Base-by-base conservation (phyloP, 768 basidiomycete species). In the Boletus pseudo-olivaceus region DNA sequence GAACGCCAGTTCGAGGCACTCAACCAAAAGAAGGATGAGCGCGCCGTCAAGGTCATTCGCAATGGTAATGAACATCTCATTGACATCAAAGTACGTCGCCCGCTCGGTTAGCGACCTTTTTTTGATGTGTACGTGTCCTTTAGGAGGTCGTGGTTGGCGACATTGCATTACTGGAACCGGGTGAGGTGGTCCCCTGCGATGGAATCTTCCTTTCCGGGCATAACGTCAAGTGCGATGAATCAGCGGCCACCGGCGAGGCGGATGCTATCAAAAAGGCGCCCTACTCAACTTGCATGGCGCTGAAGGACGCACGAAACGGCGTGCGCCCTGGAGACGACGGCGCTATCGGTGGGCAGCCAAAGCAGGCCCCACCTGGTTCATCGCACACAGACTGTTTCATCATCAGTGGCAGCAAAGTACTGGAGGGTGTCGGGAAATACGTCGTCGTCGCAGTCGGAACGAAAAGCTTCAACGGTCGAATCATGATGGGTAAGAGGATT, bases 1-100 rank as follows among this genome's bases (percentile, higher is more conserved):
- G 97, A 99, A 71, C 85, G 86, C 2, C 97, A 98, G 72, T 99
- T 99, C 77, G 85, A 87, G 63, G 78, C 76, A 19, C 81, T 99
- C 39, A 98, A 98, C 65, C 90, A 89, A 62, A 89, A 95, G 73
- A 96, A 96, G 72, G 96, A 98, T 53, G 97, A 96, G 61, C 89
- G 97, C 27, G 83, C 80, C 6, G 84, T 93, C 62, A 93, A 93
- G 71, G 86, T 88, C 48, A 85, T 93, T 55, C 85, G 93, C 12
- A 74, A 81, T 51, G 86, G 85, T 32, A 67, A 76, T 11, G 90
- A 93, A 58, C 80, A 77, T 47, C 73, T 90, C 29, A 77, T 96
- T 61, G 90, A 90, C 58, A 82, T 96, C 68, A 93, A 90, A 73
- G 91, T 90, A 39, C 8, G 65, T 58, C n/a, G 2, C 17, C 9